Evolutionary conservation across 148 eudicot species (phyloP).

Genomic region (Nyssa sinensis): DNA sequence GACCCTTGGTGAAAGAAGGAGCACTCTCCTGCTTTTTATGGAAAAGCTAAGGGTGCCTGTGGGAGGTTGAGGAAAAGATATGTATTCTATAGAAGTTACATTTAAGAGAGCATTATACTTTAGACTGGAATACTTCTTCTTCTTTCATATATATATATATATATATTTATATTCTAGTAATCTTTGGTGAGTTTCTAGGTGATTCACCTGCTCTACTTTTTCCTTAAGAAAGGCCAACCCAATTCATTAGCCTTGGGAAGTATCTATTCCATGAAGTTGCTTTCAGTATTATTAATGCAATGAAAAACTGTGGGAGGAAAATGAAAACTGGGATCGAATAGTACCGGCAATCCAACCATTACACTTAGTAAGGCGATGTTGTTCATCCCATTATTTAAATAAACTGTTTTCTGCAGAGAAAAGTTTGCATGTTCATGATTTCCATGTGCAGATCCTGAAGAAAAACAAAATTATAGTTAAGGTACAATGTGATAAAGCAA

Average conservation of each 20-base stretch:
- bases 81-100: too few relatives aligned
- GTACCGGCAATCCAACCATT: slow-evolving; percentile 52
- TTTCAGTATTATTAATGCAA: not conserved
- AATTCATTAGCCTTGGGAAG: not conserved
- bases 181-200: too few relatives aligned
- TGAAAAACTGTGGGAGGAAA: not conserved
- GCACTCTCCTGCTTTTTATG: too few relatives aligned
- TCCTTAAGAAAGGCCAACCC: too few relatives aligned
- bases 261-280: not conserved
- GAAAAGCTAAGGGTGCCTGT: too few relatives aligned
- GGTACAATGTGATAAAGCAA: not conserved
- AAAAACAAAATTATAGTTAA: slow-evolving; percentile 2
- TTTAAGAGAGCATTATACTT: too few relatives aligned
- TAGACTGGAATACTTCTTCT: too few relatives aligned
- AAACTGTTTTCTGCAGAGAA: slow-evolving; percentile 14
- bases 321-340: slow-evolving; percentile 1
- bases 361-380: slow-evolving; percentile 46
- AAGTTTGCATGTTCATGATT: slow-evolving; percentile 10
- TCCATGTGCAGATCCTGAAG: slow-evolving; percentile 47
- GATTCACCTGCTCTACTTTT: too few relatives aligned
- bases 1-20: too few relatives aligned
- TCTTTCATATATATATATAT: too few relatives aligned
- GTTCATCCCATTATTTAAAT: slow-evolving; percentile 29
- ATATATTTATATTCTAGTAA: too few relatives aligned
- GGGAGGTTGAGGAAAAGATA: too few relatives aligned